Conservation (phyloP, 371 early-diverging fungal species). For the Lichtheimia hyalospora region DNA sequence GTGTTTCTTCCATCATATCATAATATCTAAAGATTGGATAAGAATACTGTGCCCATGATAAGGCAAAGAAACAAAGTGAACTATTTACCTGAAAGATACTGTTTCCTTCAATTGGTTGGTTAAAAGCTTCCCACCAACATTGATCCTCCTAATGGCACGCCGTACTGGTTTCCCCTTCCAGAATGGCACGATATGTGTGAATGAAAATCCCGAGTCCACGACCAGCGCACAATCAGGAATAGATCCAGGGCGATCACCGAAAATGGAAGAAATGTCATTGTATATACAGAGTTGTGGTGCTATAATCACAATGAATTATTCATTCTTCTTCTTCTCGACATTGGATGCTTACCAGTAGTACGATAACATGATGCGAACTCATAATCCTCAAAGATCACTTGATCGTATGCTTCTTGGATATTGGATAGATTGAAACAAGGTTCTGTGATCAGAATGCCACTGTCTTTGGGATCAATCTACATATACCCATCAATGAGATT, state of each 20-base stretch:
- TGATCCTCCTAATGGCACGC: slow-evolving; percentile 60
- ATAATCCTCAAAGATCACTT: slow-evolving; percentile 86
- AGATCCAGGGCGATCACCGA: slow-evolving; percentile 40
- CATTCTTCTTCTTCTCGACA: no score
- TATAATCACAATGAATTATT: neutral
- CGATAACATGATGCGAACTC: slow-evolving; percentile 68
- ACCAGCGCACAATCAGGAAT: slow-evolving; percentile 68
- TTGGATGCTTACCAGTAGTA: slow-evolving; percentile 50
- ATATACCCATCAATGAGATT: neutral
- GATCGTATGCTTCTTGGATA: slow-evolving; percentile 74
- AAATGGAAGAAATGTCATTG: slow-evolving; percentile 55
- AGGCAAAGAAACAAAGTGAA: neutral
- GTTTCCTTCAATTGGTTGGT: slow-evolving; percentile 89
- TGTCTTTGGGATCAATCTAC: slow-evolving; percentile 63
- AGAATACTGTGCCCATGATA: neutral
- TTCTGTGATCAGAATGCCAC: slow-evolving; percentile 73
- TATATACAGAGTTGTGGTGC: slow-evolving; percentile 45
- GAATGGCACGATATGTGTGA: slow-evolving; percentile 81
- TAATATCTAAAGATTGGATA: slow-evolving; percentile 50
- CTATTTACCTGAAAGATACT: slow-evolving; percentile 79
- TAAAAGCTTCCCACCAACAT: slow-evolving; percentile 83
- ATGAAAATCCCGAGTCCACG: slow-evolving; percentile 84
- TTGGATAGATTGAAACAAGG: slow-evolving; percentile 78
- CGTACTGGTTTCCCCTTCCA: slow-evolving; percentile 55
- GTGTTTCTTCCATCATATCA: slow-evolving; percentile 93